Evolutionary conservation across 208 protist genomes (phyloP).

Genomic region (Acanthamoeba polyphaga): DNA sequence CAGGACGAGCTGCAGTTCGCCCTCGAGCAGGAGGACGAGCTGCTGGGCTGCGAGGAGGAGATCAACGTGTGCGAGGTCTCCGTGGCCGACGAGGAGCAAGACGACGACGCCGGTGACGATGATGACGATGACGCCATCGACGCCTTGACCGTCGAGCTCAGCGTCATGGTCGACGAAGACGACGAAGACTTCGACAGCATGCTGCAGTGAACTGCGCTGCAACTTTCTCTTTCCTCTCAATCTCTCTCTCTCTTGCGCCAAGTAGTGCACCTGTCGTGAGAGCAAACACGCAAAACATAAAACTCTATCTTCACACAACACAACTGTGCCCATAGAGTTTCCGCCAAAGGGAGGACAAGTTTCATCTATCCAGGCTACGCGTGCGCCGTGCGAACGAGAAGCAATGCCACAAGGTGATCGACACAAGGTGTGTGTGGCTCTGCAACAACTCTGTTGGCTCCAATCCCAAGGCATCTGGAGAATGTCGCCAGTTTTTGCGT

Average conservation of each 20-base stretch:
- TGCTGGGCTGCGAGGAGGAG: background rate
- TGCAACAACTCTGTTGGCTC: too few species aligned
- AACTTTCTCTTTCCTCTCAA: background rate
- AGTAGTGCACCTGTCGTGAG: conserved; percentile 19
- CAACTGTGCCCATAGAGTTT: too few species aligned
- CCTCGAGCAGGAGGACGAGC: background rate
- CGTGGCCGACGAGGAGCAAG: conserved; percentile 21
- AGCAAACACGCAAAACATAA: background rate
- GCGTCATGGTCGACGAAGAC: background rate
- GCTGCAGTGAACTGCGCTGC: background rate
- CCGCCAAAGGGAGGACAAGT: too few species aligned
- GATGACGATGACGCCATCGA: too few species aligned
- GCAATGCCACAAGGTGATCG: too few species aligned
- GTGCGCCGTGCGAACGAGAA: too few species aligned
- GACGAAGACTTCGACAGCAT: background rate
- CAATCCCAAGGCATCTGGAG: too few species aligned
- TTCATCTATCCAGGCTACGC: too few species aligned
- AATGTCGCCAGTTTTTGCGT: too few species aligned
- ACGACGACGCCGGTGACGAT: background rate
- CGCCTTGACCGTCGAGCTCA: background rate
- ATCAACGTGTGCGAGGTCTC: conserved; percentile 36
- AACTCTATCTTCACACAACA: too few species aligned
- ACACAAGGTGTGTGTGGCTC: too few species aligned
- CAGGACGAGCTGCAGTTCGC: background rate
- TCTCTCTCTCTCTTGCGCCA: background rate